Conservation (phyloP, 208 protist genomes). For the Phytomonas francai region DNA sequence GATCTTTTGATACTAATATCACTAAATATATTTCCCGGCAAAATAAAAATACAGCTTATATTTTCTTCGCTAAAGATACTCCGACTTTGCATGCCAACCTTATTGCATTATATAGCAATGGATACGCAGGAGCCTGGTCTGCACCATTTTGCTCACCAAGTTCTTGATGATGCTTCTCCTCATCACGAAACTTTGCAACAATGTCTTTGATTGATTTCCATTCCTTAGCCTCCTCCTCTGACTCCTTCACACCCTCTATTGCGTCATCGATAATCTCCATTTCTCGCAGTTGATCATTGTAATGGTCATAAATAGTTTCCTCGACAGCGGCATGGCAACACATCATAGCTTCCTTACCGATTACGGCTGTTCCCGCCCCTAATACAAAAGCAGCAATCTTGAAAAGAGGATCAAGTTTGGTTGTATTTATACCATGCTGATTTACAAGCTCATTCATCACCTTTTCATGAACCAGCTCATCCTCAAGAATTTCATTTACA, state of each 20-base stretch:
- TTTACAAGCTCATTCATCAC: slow-evolving; percentile 71
- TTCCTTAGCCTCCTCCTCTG: slow-evolving; percentile 25
- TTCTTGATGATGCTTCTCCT: slow-evolving; percentile 82
- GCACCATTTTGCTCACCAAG: slow-evolving; percentile 76
- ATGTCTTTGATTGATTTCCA: slow-evolving; percentile 66
- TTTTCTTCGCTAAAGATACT: slow-evolving; percentile 51
- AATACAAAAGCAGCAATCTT: slow-evolving; percentile 62
- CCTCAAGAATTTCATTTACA: slow-evolving; percentile 66
- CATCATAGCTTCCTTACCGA: slow-evolving; percentile 84
- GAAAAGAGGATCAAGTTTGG: slow-evolving; percentile 64
- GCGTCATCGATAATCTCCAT: slow-evolving; percentile 43
- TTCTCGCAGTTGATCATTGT: slow-evolving; percentile 86
- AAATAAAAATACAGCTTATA: slow-evolving; percentile 18
- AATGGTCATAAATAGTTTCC: slow-evolving; percentile 76
- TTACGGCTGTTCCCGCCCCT: slow-evolving; percentile 56
- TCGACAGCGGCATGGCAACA: slow-evolving; percentile 85
- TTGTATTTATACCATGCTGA: slow-evolving; percentile 53
- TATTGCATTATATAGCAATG: slow-evolving; percentile 78
- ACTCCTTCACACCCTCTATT: slow-evolving; percentile 15
- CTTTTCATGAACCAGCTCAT: slow-evolving; percentile 66
- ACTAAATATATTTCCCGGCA: not conserved
- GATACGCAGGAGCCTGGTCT: slow-evolving; percentile 53
- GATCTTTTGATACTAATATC: slow-evolving; percentile 6
- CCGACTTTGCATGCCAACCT: slow-evolving; percentile 64
- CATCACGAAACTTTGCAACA: slow-evolving; percentile 73